Percentiles rank a stretch among this genome's conserved stretches.
Evolutionary conservation across 768 basidiomycete species (phyloP).

Genomic region (Kwoniella pini): DNA sequence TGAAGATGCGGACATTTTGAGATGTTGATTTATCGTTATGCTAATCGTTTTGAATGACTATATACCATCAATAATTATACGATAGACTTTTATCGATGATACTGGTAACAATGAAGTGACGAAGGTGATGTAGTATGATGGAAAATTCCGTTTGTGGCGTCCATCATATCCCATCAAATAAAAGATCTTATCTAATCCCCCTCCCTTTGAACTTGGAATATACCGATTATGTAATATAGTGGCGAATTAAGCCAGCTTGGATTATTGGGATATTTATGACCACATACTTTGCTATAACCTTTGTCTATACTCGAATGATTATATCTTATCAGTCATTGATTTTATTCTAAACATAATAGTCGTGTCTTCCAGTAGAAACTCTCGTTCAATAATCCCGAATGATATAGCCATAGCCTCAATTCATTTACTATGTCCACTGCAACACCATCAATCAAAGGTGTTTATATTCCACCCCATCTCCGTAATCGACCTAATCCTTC

Average conservation of each 20-base stretch:
- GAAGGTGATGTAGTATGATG: background rate
- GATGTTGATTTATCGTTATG: too few species aligned
- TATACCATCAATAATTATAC: too few species aligned
- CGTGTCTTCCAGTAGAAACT: too few species aligned
- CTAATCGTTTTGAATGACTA: too few species aligned
- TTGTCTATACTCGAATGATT: too few species aligned
- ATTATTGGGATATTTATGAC: background rate
- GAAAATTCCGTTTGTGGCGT: slow-evolving; percentile 7
- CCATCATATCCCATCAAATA: background rate
- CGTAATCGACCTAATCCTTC: slow-evolving; percentile 26
- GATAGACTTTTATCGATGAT: background rate
- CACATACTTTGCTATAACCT: too few species aligned
- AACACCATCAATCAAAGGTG: slow-evolving; percentile 11
- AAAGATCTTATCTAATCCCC: background rate
- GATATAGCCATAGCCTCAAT: background rate
- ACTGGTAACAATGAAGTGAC: background rate
- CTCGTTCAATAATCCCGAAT: too few species aligned
- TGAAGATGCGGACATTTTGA: slow-evolving; percentile 10
- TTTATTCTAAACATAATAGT: too few species aligned
- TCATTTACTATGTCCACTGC: background rate
- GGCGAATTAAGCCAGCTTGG: background rate
- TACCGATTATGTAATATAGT: background rate
- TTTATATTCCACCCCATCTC: slow-evolving; percentile 41
- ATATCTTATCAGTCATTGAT: too few species aligned
- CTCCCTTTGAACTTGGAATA: background rate